Conservation (phyloP, 176 grass and related monocot genomes). For the Tuctoria greenei region DNA sequence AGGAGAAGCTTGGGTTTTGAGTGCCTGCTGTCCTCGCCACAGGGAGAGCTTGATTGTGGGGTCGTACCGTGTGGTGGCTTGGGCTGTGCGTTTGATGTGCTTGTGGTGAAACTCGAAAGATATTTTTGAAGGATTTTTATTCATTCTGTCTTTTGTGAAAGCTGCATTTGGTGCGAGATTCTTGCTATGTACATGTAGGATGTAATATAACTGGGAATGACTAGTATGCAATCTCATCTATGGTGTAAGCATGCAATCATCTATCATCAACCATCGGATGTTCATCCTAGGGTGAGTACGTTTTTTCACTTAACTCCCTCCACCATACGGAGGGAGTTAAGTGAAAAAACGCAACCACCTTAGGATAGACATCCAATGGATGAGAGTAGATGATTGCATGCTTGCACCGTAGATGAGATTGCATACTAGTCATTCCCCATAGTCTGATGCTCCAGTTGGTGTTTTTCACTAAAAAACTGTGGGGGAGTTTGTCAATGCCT, state of each 20-base stretch:
- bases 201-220: too few relatives aligned
- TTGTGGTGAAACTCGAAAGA: background rate
- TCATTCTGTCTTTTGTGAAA: background rate
- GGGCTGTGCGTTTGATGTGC: conserved; percentile 11
- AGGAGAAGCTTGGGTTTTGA: background rate
- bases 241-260: too few relatives aligned
- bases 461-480: background rate
- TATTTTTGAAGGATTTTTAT: background rate
- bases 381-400: too few relatives aligned
- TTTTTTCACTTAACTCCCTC: too few relatives aligned
- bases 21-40: background rate
- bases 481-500: background rate
- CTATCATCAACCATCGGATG: too few relatives aligned
- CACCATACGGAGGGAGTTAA: too few relatives aligned
- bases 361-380: too few relatives aligned
- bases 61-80: background rate
- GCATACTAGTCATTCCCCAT: too few relatives aligned
- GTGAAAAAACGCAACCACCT: too few relatives aligned
- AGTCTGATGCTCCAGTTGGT: background rate
- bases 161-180: background rate
- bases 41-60: background rate
- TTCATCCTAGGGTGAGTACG: too few relatives aligned
- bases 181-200: background rate
- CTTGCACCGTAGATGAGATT: too few relatives aligned
- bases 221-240: too few relatives aligned